Conservation (phyloP, 2,329 filamentous ascomycete species). For the Fusarium metavorans region DNA sequence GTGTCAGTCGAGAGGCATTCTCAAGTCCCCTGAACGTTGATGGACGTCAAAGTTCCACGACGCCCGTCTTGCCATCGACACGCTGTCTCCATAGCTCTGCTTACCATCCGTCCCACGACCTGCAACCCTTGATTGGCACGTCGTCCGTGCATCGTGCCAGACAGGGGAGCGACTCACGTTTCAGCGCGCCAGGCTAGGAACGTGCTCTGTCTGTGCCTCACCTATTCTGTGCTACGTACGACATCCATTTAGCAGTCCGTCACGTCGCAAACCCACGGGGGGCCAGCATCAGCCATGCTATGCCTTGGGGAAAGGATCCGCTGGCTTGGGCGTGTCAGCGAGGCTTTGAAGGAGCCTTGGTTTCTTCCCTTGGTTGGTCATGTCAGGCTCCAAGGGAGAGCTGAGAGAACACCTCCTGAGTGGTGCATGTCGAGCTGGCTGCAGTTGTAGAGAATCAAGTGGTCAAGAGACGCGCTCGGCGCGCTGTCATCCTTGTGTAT, state of each 20-base stretch:
- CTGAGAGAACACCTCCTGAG: slow-evolving; percentile 29
- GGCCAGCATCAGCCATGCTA: slow-evolving; percentile 26
- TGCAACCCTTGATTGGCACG: slow-evolving; percentile 25
- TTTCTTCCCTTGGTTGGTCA: slow-evolving; percentile 12
- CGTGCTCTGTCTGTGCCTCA: slow-evolving; percentile 25
- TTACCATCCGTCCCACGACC: slow-evolving; percentile 17
- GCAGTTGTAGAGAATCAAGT: slow-evolving; percentile 29
- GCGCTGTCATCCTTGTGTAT: slow-evolving; percentile 33
- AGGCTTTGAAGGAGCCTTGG: slow-evolving; percentile 3
- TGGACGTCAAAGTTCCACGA: slow-evolving; percentile 36
- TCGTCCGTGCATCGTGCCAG: slow-evolving; percentile 35
- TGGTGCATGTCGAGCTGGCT: slow-evolving; percentile 38
- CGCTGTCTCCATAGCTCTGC: slow-evolving; percentile 18
- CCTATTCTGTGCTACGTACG: slow-evolving; percentile 4
- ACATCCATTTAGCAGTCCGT: slow-evolving; percentile 29
- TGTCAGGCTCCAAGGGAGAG: slow-evolving; percentile 16
- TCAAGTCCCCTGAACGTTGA: slow-evolving; percentile 23
- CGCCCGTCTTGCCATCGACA: slow-evolving; percentile 15
- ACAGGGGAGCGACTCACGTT: slow-evolving; percentile 47
- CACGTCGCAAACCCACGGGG: slow-evolving; percentile 35
- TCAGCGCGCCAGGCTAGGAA: slow-evolving; percentile 44
- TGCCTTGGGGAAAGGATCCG: slow-evolving; percentile 35
- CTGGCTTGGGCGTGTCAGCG: slow-evolving; percentile 34
- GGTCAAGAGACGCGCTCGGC: slow-evolving; percentile 41
- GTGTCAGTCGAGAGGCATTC: slow-evolving; percentile 13